Evolutionary conservation across 2,329 filamentous ascomycete genomes (phyloP), one percentile per base, ranked within the genome.

Genomic region (Blastomyces gilchristii): DNA sequence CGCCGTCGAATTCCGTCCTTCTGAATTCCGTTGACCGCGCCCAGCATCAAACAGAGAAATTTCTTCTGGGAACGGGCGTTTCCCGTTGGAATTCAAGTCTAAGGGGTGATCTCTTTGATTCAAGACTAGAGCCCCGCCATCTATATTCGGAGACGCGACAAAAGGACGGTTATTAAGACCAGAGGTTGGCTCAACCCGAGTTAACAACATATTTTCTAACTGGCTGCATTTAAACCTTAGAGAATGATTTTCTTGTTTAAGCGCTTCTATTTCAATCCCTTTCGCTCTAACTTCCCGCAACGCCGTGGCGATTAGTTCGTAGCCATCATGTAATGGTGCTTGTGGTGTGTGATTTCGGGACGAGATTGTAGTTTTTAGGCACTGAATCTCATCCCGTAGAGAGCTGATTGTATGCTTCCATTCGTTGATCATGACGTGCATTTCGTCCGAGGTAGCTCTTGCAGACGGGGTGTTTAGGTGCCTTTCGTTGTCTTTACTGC

Each of bases 201-300:
- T 41, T 25, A 28, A 16, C 16, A 22, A 4, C 2, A 43, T 41
- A 49, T 22, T 47, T 59, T 47, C 43, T 14, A 59, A 49, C 25
- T 31, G 41, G 14, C 49, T 59, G 25, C 14, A 28, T 47, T 59
- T 59, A 37, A 49, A n/a, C 3, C 43, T 16, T 28, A 59, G n/a
- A 22, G 28, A 39, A 18, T 59, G 39, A 28, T 59, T 59, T 59
- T 59, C 57, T 18, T 43, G 25, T 49, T 59, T 59, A 3, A 59
- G 57, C 2, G 16, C 18, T 22, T 59, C 57, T 34, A 59, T 22
- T 34, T 59, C 41, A 49, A 59, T 49, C 41, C 28, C 57, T 41
- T 59, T 59, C 5, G 57, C 57, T 59, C 57, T 31, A 22, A 59
- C 57, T 49, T 59, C 57, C 43, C 57, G 49, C 43, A 47, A 37